Percentiles rank a stretch among this genome's conserved stretches.
These are phyloP conservation scores for Oryza coarctata DNA, from an alignment of 176 grass and related monocot species.

Conservation along the genomic window DNA sequence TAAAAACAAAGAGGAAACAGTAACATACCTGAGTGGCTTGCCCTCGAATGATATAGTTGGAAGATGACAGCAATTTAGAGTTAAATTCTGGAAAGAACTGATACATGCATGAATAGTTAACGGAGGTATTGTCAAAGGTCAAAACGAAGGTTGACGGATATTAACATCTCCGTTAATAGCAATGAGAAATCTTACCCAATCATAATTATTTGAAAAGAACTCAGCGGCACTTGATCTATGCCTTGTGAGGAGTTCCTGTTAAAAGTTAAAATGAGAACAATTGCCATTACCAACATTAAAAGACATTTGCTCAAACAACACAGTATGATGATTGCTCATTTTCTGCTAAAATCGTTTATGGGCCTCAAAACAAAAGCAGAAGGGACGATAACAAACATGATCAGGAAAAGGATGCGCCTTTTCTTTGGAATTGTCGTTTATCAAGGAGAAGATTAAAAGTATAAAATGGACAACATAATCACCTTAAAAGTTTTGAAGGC, in stretches of 20 bases:
- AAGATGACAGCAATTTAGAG: conserved; percentile 42
- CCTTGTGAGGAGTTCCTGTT: conserved; percentile 58
- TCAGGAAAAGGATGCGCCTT: background rate
- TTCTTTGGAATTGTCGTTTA: background rate
- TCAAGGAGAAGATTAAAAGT: background rate
- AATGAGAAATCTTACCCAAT: conserved; percentile 45
- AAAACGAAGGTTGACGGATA: background rate
- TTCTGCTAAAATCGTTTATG: background rate
- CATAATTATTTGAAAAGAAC: conserved; percentile 65
- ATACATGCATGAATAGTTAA: background rate
- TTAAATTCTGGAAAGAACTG: conserved; percentile 74
- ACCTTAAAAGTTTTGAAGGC: conserved; percentile 74
- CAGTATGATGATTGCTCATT: background rate
- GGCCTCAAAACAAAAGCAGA: background rate
- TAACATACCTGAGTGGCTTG: conserved; percentile 43
- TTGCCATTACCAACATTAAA: background rate
- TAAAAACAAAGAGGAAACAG: background rate
- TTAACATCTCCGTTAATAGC: background rate
- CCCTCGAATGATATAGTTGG: conserved; percentile 58
- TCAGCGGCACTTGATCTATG: conserved; percentile 47
- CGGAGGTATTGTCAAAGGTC: background rate
- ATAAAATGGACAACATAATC: background rate
- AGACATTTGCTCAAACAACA: background rate
- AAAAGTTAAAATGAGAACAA: background rate
- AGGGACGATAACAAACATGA: background rate